These are phyloP conservation scores for Talaromyces stipitatus DNA, from an alignment of 495 filamentous ascomycete species.

Conservation along the genomic window DNA sequence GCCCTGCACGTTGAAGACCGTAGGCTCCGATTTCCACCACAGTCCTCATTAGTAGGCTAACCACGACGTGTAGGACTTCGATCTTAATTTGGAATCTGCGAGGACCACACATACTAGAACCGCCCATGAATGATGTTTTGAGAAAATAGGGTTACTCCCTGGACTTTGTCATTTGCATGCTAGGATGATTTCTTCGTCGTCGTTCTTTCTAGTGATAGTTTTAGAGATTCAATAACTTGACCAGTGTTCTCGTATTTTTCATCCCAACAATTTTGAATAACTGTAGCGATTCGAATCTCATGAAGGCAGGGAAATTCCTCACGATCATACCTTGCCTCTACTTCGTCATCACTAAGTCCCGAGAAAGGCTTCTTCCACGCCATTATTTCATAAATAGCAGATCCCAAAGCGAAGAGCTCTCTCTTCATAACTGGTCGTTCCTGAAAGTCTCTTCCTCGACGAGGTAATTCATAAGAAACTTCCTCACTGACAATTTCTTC, in stretches of 20 bases:
- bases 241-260: slow-evolving; percentile 2
- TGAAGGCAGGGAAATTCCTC: slow-evolving; percentile 12
- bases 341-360: slow-evolving; percentile 14
- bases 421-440: slow-evolving; percentile 5
- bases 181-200: background rate
- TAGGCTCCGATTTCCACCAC: too few relatives aligned
- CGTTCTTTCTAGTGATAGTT: background rate
- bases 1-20: too few relatives aligned
- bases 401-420: slow-evolving; percentile 21
- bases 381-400: slow-evolving; percentile 21
- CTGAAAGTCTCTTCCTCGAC: background rate
- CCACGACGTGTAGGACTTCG: too few relatives aligned
- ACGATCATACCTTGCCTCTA: slow-evolving; percentile 9
- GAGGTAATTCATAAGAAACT: background rate
- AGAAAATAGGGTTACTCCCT: too few relatives aligned
- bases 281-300: slow-evolving; percentile 5
- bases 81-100: too few relatives aligned
- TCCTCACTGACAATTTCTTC: background rate
- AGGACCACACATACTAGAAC: too few relatives aligned
- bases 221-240: background rate
- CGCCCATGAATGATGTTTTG: too few relatives aligned
- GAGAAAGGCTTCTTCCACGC: slow-evolving; percentile 18
- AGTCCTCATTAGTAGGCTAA: too few relatives aligned
- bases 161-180: too few relatives aligned
- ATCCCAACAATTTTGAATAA: slow-evolving; percentile 11